phyloP scores from a whole-genome alignment of 2,329 filamentous ascomycete species.

The Hymenoscyphus linearis region DNA sequence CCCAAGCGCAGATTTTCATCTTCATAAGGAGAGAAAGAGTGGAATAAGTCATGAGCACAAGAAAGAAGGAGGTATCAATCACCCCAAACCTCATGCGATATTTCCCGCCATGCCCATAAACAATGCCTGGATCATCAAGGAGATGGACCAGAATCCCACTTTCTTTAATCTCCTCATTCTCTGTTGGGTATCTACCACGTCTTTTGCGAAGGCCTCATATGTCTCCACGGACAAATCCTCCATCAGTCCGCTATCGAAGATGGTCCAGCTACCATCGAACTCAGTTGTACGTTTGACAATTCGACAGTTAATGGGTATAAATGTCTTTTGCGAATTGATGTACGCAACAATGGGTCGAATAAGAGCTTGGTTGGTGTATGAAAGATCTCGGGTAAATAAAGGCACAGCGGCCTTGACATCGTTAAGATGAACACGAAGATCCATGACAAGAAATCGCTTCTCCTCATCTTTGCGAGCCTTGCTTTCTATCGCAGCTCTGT shows the following conservation, averaged over 20 bases:
- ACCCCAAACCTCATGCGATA: slow-evolving; percentile 42
- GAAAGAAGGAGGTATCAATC: background rate
- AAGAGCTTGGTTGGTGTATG: slow-evolving; percentile 92
- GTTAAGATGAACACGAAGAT: slow-evolving; percentile 90
- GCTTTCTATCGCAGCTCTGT: slow-evolving; percentile 21
- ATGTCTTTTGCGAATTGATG: slow-evolving; percentile 91
- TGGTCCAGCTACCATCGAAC: slow-evolving; percentile 93
- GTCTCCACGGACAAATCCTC: slow-evolving; percentile 90
- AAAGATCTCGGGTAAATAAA: slow-evolving; percentile 84
- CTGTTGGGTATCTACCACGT: slow-evolving; percentile 85
- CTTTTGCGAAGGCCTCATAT: slow-evolving; percentile 87
- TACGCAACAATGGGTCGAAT: slow-evolving; percentile 96
- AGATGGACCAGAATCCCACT: slow-evolving; percentile 93
- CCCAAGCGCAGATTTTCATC: background rate
- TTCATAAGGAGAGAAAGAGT: background rate
- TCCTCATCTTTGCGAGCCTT: slow-evolving; percentile 44
- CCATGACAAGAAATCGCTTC: slow-evolving; percentile 82
- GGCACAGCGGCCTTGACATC: slow-evolving; percentile 90
- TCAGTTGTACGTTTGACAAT: slow-evolving; percentile 85
- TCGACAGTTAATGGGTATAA: slow-evolving; percentile 91
- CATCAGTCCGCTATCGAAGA: slow-evolving; percentile 90
- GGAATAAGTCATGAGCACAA: slow-evolving; percentile 16
- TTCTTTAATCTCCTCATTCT: slow-evolving; percentile 85
- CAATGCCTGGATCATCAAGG: slow-evolving; percentile 84
- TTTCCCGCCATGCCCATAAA: slow-evolving; percentile 94